phyloP scores from a whole-genome alignment of 176 grass and related monocot species.

The Rhynchospora tenuis region DNA sequence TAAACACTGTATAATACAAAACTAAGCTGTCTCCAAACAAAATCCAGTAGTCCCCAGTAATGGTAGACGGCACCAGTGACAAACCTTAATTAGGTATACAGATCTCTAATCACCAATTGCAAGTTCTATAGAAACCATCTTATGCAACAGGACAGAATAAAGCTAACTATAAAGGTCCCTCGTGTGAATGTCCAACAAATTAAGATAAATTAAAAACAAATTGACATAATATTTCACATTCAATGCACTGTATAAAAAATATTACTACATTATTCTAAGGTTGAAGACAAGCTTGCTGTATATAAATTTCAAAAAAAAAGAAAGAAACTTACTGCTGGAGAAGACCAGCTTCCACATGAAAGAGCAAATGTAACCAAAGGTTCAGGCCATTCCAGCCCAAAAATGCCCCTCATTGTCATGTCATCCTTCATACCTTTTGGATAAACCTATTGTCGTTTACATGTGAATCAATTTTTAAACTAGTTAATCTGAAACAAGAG shows the following conservation, averaged over 20 bases:
- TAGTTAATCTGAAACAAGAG: background rate
- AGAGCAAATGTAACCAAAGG: slow-evolving; percentile 90
- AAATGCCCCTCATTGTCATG: slow-evolving; percentile 29
- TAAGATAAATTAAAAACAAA: background rate
- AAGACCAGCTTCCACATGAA: slow-evolving; percentile 93
- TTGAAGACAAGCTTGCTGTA: background rate
- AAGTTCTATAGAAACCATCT: background rate
- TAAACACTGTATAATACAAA: background rate
- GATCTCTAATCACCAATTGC: background rate
- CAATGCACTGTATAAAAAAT: background rate
- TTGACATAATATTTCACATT: background rate
- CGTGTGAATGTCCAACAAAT: background rate
- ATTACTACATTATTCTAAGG: background rate
- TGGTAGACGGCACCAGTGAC: slow-evolving; percentile 11
- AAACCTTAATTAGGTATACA: background rate
- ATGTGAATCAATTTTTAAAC: background rate
- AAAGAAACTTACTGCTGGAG: slow-evolving; percentile 66
- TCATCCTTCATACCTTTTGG: slow-evolving; percentile 35
- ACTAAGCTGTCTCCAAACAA: background rate
- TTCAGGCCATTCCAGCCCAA: slow-evolving; percentile 92
- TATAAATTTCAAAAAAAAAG: background rate
- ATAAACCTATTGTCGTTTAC: slow-evolving; percentile 33
- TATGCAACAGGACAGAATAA: background rate
- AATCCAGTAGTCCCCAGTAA: background rate
- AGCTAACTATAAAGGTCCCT: background rate